Conservation (phyloP, 2,329 filamentous ascomycete species). For the Fusarium duplospermum region DNA sequence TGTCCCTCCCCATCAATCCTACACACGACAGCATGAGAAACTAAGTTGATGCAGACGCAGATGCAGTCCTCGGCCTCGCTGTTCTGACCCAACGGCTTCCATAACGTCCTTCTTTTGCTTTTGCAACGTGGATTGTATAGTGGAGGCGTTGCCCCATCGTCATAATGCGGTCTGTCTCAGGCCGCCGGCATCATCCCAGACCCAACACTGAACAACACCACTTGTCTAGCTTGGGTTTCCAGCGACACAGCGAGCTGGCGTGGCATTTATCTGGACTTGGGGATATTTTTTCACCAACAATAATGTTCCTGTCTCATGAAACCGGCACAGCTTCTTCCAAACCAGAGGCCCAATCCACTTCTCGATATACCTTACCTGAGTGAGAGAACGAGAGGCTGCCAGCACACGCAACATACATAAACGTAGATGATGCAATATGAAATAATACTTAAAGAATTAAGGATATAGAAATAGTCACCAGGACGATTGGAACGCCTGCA, state of each 20-base stretch:
- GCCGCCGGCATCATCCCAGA: neutral
- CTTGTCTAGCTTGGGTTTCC: neutral
- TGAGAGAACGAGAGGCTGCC: neutral
- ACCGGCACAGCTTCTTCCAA: neutral
- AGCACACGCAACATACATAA: neutral
- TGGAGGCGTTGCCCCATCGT: neutral
- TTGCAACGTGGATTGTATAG: neutral
- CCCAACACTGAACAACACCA: neutral
- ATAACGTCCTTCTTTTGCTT: neutral
- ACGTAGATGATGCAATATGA: neutral
- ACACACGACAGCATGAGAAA: neutral
- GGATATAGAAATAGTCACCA: conserved; percentile 17
- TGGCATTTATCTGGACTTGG: neutral
- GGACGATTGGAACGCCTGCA: neutral
- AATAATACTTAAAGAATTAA: conserved; percentile 9
- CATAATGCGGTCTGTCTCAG: conserved; percentile 1
- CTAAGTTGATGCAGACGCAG: neutral
- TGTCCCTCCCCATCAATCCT: neutral
- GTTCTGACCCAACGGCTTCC: neutral
- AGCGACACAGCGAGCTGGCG: neutral
- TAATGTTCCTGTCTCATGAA: neutral
- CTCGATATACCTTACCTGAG: neutral
- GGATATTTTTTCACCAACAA: neutral
- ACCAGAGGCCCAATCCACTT: neutral
- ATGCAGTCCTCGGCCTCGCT: neutral